Evolutionary conservation across 345 rosid genomes (phyloP), one percentile per base, ranked within the genome.

Genomic region (Pugionium dolabratum): DNA sequence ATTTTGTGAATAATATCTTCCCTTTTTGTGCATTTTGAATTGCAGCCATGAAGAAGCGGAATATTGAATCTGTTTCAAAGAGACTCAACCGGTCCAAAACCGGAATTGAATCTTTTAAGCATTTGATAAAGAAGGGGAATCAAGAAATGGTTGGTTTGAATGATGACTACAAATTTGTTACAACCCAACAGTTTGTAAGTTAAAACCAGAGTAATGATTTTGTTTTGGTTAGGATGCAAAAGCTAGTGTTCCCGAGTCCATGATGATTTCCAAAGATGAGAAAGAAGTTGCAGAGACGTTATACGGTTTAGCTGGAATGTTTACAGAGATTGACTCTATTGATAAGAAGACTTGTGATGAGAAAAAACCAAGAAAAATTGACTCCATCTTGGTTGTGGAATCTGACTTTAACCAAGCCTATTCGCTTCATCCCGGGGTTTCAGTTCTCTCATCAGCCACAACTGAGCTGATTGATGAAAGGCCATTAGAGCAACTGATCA

Each of bases 251-350:
- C 44, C 70, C 60, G 87, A 93, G 50, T 69, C 87, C 36, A 89
- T 89, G 74, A 79, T 46, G 63, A 57, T 72, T 33, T 72, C 96
- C 7, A 89, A 92, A 76, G 98, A 92, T 62, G 98, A 92, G 85
- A 87, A 86, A 76, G 98, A 92, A 82, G 98, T 86, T 54, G 98
- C 75, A n/a, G 95, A 89, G 77, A 83, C 96, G 31, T 73, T 92
- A 57, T 86, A 72, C 73, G 80, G 88, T 67, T 78, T 92, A 84
- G 98, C 98, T 4, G 87, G 80, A 70, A 81, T 87, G 91, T 81
- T 86, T 73, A 74, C 78, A 4, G 75, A 76, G 69, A 37, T 56
- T 72, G 70, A 29, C 64, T 25, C 64, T 26, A 18, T 56, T 36
- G 68, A 43, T 66, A 75, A 65, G 48, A 75, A 49, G 66, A 67